A percentile compares a stretch with the other conserved stretches of the same genome.
Evolutionary conservation across 2,329 filamentous ascomycete genomes (phyloP).

Genomic region (Fusarium algeriense): DNA sequence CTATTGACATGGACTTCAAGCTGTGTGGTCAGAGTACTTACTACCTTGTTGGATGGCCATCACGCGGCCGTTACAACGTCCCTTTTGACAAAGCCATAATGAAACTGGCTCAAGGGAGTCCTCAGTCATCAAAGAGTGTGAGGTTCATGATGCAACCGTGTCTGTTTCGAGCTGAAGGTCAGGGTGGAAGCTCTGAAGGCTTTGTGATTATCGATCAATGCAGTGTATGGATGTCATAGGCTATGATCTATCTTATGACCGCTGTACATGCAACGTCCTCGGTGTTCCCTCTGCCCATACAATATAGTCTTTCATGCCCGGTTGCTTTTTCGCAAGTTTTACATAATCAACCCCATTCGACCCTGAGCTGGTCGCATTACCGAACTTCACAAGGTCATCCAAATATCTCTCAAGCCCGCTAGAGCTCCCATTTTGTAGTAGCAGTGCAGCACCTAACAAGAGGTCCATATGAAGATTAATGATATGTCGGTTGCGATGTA

Average conservation of each 20-base stretch:
- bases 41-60: not conserved
- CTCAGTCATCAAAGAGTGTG: too few species aligned
- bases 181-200: too few species aligned
- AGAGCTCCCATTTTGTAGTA: rapidly evolving
- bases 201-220: too few species aligned
- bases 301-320: rapidly evolving
- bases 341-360: rapidly evolving
- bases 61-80: not conserved
- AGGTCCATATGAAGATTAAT: not conserved
- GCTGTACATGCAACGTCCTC: not conserved
- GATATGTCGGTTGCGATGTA: not conserved
- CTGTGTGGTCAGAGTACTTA: not conserved
- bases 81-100: too few species aligned
- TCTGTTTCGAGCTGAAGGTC: too few species aligned
- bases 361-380: rapidly evolving
- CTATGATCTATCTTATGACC: not conserved
- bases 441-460: not conserved
- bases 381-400: rapidly evolving
- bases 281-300: not conserved
- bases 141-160: too few species aligned
- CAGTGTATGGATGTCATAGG: too few species aligned
- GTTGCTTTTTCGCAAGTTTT: not conserved
- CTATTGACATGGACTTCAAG: not conserved
- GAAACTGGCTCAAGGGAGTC: too few species aligned
- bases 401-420: not conserved